These are phyloP conservation scores for Pleurotus pulmonarius DNA, from an alignment of 768 basidiomycete species.

Conservation along the genomic window DNA sequence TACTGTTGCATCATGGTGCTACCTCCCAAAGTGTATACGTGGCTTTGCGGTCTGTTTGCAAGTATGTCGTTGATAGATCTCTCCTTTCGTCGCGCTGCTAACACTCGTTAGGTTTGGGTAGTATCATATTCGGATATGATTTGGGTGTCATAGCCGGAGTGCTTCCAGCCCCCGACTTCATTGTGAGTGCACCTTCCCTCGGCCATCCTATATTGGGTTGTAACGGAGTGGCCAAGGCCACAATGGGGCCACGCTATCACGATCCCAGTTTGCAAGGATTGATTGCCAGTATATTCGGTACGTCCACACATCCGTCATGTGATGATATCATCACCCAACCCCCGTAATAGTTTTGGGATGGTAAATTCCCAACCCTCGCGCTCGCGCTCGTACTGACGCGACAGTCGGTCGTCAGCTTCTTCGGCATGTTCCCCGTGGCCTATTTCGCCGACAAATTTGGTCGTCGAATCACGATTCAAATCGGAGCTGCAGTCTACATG, in stretches of 20 bases:
- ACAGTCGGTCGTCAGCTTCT: slow-evolving; percentile 24
- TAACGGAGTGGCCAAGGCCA: slow-evolving; percentile 13
- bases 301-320: slow-evolving; percentile 2
- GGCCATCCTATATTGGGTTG: not conserved
- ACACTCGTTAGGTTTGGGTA: slow-evolving; percentile 29
- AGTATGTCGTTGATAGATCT: slow-evolving; percentile 22
- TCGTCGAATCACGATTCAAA: slow-evolving; percentile 34
- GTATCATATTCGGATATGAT: slow-evolving; percentile 48
- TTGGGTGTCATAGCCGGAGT: slow-evolving; percentile 49
- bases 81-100: not conserved
- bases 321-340: not conserved
- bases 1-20: slow-evolving; percentile 23
- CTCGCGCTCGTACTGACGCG: not conserved
- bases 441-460: slow-evolving; percentile 34
- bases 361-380: slow-evolving; percentile 13
- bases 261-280: slow-evolving; percentile 34
- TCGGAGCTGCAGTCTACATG: slow-evolving; percentile 37
- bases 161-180: slow-evolving; percentile 33
- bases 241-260: slow-evolving; percentile 31
- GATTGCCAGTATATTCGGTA: slow-evolving; percentile 39
- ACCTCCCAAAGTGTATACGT: slow-evolving; percentile 47
- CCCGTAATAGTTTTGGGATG: slow-evolving; percentile 31
- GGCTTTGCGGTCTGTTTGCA: slow-evolving; percentile 50
- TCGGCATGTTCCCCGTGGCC: slow-evolving; percentile 41
- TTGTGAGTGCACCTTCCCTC: slow-evolving; percentile 15